Evolutionary conservation across 192 early-diverging fungal species (phyloP), one percentile per base, ranked within the genome.

Genomic region (Coemansia sp.): DNA sequence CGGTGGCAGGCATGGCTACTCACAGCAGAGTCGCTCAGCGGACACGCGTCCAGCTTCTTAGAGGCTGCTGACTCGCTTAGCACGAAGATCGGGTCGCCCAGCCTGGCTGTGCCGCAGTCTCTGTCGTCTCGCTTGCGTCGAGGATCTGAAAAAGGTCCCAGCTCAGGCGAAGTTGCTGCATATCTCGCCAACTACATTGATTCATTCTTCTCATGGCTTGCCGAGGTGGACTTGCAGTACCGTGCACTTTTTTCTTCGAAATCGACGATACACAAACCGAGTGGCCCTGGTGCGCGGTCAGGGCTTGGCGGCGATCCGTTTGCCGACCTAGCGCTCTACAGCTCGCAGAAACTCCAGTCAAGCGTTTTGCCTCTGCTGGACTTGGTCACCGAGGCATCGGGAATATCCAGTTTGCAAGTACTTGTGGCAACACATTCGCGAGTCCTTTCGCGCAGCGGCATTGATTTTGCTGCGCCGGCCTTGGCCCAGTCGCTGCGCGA

Each of bases 1-100:
- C 64, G 79, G 50, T 81, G 79, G 79, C 74, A 73, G 65, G 79
- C 79, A 6, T 81, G 79, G 79, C 46, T 61, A 19, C 64, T 69
- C 44, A 81, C 68, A 4, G 68, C 56, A 24, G 79, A 76, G 42
- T 41, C 73, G n/a, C 71, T 81, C 4, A 67, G 64, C 24, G 79
- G 70, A 1, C 51, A 54, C 9, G 51, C 51, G 5, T 33, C 51
- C 13, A 33, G 51, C 14, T 54, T 54, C 29, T 59, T 70, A 16
- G 48, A 33, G 6, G 27, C 14, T 33, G 41, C 42, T n/a, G 45
- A 34, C 37, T 41, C 31, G 4, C n/a, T 46, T 40, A 24, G 40
- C 8, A 9, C 27, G 21, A 42, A 9, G 21, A 29, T 21, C 10
- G 51, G 35, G 10, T 40, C 37, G 9, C 35, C 50, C 19, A 40